Evolutionary conservation across 768 basidiomycete species (phyloP).

Genomic region (Russula earlei): DNA sequence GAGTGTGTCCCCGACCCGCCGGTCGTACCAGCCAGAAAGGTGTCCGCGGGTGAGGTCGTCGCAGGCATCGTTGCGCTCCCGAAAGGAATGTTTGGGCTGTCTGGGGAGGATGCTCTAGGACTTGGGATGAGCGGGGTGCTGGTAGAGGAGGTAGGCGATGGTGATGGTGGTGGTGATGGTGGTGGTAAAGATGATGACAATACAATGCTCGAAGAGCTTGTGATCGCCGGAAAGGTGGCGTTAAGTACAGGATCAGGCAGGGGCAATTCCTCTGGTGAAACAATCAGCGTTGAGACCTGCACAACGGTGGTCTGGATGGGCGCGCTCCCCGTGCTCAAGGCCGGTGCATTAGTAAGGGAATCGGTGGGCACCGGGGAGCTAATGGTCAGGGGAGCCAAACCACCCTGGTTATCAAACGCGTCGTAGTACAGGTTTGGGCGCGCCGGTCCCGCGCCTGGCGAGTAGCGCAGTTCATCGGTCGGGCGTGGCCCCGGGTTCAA

Average conservation of each 20-base stretch:
- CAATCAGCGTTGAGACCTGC: background rate
- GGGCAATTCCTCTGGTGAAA: background rate
- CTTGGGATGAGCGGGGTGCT: background rate
- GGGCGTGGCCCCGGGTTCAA: background rate
- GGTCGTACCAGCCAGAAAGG: background rate
- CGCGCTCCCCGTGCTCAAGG: background rate
- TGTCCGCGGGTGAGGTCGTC: background rate
- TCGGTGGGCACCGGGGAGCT: background rate
- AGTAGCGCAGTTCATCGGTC: background rate
- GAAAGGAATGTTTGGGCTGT: background rate
- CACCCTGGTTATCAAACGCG: too few relatives aligned
- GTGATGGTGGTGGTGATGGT: background rate
- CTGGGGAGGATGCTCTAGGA: background rate
- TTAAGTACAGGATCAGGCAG: background rate
- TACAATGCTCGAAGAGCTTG: background rate
- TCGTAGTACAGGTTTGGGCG: background rate
- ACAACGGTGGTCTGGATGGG: background rate
- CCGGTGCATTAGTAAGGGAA: background rate
- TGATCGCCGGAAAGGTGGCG: background rate
- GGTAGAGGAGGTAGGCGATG: background rate
- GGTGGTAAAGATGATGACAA: background rate
- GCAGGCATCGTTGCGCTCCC: background rate
- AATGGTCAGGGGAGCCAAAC: background rate
- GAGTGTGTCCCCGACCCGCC: background rate
- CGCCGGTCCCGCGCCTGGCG: conserved; percentile 2